Evolutionary conservation across 495 filamentous ascomycete species (phyloP), one percentile per base, ranked within the genome.

Genomic region (Coniosporium apollinis): DNA sequence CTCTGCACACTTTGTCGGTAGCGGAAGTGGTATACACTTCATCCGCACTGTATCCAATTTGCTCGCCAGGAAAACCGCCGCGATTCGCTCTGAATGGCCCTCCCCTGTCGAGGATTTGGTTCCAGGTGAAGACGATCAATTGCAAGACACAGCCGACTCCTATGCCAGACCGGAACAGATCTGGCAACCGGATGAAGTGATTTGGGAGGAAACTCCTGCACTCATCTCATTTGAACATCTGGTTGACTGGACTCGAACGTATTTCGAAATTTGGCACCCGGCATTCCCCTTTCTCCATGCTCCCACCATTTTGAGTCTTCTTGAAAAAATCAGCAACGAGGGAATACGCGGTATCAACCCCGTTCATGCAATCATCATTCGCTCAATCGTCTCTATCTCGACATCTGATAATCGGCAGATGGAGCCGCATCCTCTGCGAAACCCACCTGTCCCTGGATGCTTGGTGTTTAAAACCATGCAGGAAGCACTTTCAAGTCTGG

Each of bases 11-110:
- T 43, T 43, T 33, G 42, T 66, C 19, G 64, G 64, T 15, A 66
- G 63, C 33, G 62, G 56, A n/a, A 66, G 63, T 36, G 64, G 64
- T 2, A 65, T 67, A 11, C 54, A 65, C 34, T 64, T 67, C 30
- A 58, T 66, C 24, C 56, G 58, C 6, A 56, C 57, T 33, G 64
- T 67, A 4, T 61, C 60, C 32, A 48, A 57, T 42, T 55, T 57
- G 17, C 59, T 66, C 43, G 53, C 62, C 1, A 55, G 54, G 15
- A 57, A 26, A 13, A 7, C 24, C 24, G 24, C 7, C 24, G 24
- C 7, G 7, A 13, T 7, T 26, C 7, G 24, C 8, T 13, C 7
- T 8, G 24, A 13, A 26, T 13, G 24, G 7, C 24, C 53, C 19
- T 57, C 52, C 2, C 56, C 55, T 11, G 51, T 58, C 34, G 51